Percentiles rank a stretch among this genome's conserved stretches.
phyloP scores from a whole-genome alignment of 345 rosid species.

The Boechera stricta region DNA sequence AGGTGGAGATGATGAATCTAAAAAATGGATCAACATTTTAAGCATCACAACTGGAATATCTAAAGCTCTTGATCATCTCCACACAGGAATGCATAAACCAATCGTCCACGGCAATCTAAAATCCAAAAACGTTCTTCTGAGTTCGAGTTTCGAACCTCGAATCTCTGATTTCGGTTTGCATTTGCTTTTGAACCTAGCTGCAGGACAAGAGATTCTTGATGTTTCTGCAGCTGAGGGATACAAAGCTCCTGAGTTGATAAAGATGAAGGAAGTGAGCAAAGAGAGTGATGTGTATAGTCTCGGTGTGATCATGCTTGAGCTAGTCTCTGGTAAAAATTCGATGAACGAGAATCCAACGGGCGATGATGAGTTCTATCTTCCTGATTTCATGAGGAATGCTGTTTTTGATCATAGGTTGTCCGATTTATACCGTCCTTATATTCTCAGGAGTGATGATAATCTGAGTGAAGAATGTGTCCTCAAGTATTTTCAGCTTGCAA shows the following conservation, averaged over 20 bases:
- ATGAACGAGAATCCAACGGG: slow-evolving; percentile 66
- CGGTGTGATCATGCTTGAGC: slow-evolving; percentile 81
- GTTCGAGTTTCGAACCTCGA: slow-evolving; percentile 56
- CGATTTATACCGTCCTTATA: slow-evolving; percentile 70
- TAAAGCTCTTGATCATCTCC: slow-evolving; percentile 79
- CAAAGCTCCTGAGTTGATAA: slow-evolving; percentile 92
- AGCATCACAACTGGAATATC: slow-evolving; percentile 67
- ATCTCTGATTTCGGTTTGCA: slow-evolving; percentile 76
- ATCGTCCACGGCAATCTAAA: slow-evolving; percentile 81
- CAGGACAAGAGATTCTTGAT: slow-evolving; percentile 86
- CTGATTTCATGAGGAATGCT: slow-evolving; percentile 65
- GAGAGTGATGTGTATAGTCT: slow-evolving; percentile 78
- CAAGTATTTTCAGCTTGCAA: slow-evolving; percentile 75
- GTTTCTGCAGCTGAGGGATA: slow-evolving; percentile 78
- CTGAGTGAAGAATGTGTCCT: slow-evolving; percentile 67
- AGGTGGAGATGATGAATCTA: slow-evolving; percentile 66
- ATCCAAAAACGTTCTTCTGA: slow-evolving; percentile 76
- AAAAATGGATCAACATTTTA: slow-evolving; percentile 61
- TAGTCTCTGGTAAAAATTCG: slow-evolving; percentile 76
- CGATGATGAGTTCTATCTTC: slow-evolving; percentile 69
- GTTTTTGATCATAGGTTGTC: slow-evolving; percentile 64
- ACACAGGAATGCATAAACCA: slow-evolving; percentile 63
- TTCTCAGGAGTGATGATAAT: slow-evolving; percentile 49
- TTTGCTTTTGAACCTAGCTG: slow-evolving; percentile 63
- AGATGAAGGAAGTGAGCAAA: slow-evolving; percentile 72